Base-by-base conservation (phyloP, 192 early-diverging fungal species). In the Gorgonomyces haynaldii region DNA sequence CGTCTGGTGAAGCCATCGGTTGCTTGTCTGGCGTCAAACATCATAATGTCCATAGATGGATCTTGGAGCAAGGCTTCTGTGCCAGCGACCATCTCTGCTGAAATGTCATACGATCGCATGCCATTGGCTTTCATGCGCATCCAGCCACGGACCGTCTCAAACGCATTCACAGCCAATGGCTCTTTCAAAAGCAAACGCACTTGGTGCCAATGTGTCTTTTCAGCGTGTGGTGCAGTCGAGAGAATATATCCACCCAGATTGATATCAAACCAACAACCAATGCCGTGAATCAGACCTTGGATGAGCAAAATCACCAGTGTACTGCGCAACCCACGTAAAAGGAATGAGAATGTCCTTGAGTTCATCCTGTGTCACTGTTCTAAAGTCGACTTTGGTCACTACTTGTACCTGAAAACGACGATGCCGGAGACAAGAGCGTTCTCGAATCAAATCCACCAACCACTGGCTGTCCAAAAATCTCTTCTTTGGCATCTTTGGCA, bases 121-220 rank as follows among this genome's bases (percentile, higher is more conserved):
- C 79, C 76, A 63, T 98, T 98, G 29, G 86, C 89, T 41, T 74
- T 70, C 66, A 88, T 82, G 21, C 81, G 74, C 64, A 95, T 78
- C 70, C 78, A 78, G 2, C 95, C 95, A n/a, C 70, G 72, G 19
- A 98, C 65, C 0, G 64, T 66, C 61, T 96, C 86, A 28, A 75
- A 84, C 0, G 91, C 84, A 67, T 98, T 98, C 5, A 94, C 87
- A 0, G 89, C 95, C 22, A 98, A 59, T 6, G 95, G 95, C 62
- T 94, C 90, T 74, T 82, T 82, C 24, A 95, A 78, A 46, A 98
- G 51, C 61, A 98, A 82, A 6, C 94, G 81, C 13, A 91, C 87
- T 62, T 98, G 94, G 53, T 97, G 94, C 95, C 95, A 98, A 57
- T 98, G 95, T 4, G 95, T 98, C 3, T 81, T 79, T 29, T 91